phyloP scores from a whole-genome alignment of 1,284 basidiomycete genomes.

The Papiliotrema flavescens region DNA sequence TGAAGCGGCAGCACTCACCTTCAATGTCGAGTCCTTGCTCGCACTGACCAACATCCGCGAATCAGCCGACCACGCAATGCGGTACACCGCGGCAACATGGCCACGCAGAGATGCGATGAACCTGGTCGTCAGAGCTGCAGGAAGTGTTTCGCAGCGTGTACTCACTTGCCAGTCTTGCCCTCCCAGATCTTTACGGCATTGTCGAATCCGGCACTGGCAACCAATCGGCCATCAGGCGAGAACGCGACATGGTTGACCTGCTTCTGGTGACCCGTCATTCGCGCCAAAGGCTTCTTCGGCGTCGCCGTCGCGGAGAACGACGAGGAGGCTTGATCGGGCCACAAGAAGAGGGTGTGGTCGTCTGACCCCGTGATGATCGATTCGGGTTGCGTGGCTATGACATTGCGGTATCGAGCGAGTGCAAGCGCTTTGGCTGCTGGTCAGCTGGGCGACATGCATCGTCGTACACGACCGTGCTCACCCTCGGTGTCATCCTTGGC shows the following conservation, averaged over 20 bases:
- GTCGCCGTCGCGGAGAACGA: conserved; percentile 56
- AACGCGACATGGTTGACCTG: conserved; percentile 95
- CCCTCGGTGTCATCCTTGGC: conserved; percentile 76
- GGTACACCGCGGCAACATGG: conserved; percentile 91
- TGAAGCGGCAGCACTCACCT: conserved; percentile 57
- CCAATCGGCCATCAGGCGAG: conserved; percentile 87
- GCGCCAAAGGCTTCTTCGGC: conserved; percentile 73
- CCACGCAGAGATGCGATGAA: conserved; percentile 87
- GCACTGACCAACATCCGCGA: conserved; percentile 87
- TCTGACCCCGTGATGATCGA: conserved; percentile 89
- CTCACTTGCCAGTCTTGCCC: conserved; percentile 78
- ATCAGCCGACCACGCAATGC: conserved; percentile 93
- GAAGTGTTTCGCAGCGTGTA: conserved; percentile 11
- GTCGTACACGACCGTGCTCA: conserved; percentile 37
- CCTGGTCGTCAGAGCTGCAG: conserved; percentile 22
- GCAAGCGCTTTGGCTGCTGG: conserved; percentile 67
- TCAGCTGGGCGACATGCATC: conserved; percentile 4
- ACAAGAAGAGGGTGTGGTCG: conserved; percentile 90
- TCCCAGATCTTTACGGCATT: conserved; percentile 92
- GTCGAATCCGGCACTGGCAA: conserved; percentile 89
- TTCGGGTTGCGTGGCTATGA: conserved; percentile 69
- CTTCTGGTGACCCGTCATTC: conserved; percentile 91
- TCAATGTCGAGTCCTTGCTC: conserved; percentile 92
- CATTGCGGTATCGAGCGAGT: conserved; percentile 66
- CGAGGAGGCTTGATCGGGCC: conserved; percentile 56